A percentile compares a stretch with the other conserved stretches of the same genome.
phyloP scores from a whole-genome alignment of 164 flowering plant species.

The Magnolia sinica region DNA sequence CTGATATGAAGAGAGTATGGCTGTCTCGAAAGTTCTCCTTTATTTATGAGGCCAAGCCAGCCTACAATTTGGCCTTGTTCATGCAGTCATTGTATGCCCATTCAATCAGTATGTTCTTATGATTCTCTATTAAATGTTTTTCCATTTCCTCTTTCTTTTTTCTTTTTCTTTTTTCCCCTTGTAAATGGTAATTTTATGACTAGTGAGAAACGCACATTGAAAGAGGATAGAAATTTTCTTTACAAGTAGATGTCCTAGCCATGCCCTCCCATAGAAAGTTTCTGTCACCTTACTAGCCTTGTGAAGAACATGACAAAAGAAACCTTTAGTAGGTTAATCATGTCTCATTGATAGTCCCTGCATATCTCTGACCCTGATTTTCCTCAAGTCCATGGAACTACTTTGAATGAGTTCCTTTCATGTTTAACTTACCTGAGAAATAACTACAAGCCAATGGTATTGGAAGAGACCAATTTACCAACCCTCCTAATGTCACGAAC shows the following conservation, averaged over 20 bases:
- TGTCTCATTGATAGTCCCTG: too few species aligned
- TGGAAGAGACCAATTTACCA: neutral
- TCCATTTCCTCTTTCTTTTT: neutral
- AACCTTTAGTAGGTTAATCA: too few species aligned
- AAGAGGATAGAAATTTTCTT: too few species aligned
- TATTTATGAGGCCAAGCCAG: conserved; percentile 75
- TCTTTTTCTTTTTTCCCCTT: neutral
- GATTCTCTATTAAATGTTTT: neutral
- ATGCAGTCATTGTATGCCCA: conserved; percentile 87
- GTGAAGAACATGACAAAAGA: too few species aligned
- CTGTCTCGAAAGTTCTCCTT: conserved; percentile 64
- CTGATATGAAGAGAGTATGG: conserved; percentile 82
- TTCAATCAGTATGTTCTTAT: conserved; percentile 45
- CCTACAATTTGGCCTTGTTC: conserved; percentile 50
- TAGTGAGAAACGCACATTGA: neutral
- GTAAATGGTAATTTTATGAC: neutral
- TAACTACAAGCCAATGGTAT: neutral
- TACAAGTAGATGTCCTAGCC: too few species aligned
- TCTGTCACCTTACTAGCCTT: too few species aligned
- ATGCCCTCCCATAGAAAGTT: too few species aligned
- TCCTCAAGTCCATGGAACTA: too few species aligned
- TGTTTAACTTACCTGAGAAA: too few species aligned
- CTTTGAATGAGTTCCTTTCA: too few species aligned
- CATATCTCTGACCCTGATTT: too few species aligned
- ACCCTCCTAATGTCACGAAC: neutral